Evolutionary conservation across 345 rosid species (phyloP).

Genomic region (Arabidopsis suecica): DNA sequence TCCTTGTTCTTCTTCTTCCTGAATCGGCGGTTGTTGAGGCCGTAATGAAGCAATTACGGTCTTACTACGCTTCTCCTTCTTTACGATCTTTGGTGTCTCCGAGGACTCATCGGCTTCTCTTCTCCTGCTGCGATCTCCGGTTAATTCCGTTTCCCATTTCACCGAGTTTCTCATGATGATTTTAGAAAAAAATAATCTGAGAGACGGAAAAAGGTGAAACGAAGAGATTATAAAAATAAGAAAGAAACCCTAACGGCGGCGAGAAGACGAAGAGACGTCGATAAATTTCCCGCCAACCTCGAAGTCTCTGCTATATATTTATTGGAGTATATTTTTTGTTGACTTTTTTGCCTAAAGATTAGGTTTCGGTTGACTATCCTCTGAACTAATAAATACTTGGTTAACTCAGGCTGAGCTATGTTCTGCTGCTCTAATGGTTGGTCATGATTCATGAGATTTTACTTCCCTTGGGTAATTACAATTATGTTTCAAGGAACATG

Average conservation of each 20-base stretch:
- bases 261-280: constrained; percentile 17
- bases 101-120: constrained; percentile 1
- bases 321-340: too few species aligned
- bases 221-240: not conserved
- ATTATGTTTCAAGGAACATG: constrained; percentile 56
- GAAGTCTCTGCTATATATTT: not conserved
- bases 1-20: constrained; percentile 26
- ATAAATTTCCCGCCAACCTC: constrained; percentile 19
- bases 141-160: constrained; percentile 16
- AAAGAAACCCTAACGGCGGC: constrained; percentile 7
- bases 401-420: not conserved
- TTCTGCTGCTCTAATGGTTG: constrained; percentile 27
- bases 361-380: too few species aligned
- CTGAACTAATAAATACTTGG: too few species aligned
- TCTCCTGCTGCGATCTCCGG: not conserved
- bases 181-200: not conserved
- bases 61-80: constrained; percentile 41
- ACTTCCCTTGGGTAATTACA: constrained; percentile 49
- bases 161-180: constrained; percentile 1
- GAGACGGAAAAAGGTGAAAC: not conserved
- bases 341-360: too few species aligned
- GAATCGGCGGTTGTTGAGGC: constrained; percentile 8
- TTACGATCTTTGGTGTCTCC: constrained; percentile 17
- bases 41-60: not conserved
- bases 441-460: not conserved